Evolutionary conservation across 2,329 filamentous ascomycete species (phyloP).

Genomic region (Verticillium nonalfalfae): DNA sequence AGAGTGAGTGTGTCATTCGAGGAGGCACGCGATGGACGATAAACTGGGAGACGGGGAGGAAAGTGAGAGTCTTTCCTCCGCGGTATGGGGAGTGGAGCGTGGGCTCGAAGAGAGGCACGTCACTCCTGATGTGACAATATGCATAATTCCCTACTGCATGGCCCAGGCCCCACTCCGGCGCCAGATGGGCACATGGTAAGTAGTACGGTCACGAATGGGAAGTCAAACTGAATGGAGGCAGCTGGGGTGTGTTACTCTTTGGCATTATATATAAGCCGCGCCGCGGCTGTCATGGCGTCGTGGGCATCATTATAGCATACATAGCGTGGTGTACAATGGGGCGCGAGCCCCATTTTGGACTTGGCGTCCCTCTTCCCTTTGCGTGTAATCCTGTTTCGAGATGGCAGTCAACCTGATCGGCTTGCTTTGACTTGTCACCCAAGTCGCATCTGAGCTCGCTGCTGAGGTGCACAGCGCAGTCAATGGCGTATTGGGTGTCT

Average conservation of each 20-base stretch:
- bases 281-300: conserved; percentile 1
- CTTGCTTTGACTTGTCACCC: neutral
- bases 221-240: neutral
- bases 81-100: conserved; percentile 38
- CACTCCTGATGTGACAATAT: neutral
- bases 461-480: too few relatives aligned
- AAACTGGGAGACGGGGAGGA: conserved; percentile 51
- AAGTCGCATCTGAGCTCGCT: too few relatives aligned
- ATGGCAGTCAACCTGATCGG: neutral
- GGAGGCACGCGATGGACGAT: conserved; percentile 53
- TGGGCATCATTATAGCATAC: conserved; percentile 2
- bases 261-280: neutral
- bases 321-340: conserved; percentile 1
- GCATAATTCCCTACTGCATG: neutral
- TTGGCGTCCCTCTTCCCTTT: neutral
- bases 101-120: neutral
- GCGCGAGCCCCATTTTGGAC: neutral
- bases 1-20: conserved; percentile 50
- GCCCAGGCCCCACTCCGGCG: too few relatives aligned
- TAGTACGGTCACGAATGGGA: neutral
- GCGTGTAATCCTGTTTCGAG: too few relatives aligned
- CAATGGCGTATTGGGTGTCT: too few relatives aligned
- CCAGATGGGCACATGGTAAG: neutral
- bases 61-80: conserved; percentile 47
- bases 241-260: neutral